Conservation (phyloP, 2,329 filamentous ascomycete genomes). For the Arthrobotrys entomopaga region DNA sequence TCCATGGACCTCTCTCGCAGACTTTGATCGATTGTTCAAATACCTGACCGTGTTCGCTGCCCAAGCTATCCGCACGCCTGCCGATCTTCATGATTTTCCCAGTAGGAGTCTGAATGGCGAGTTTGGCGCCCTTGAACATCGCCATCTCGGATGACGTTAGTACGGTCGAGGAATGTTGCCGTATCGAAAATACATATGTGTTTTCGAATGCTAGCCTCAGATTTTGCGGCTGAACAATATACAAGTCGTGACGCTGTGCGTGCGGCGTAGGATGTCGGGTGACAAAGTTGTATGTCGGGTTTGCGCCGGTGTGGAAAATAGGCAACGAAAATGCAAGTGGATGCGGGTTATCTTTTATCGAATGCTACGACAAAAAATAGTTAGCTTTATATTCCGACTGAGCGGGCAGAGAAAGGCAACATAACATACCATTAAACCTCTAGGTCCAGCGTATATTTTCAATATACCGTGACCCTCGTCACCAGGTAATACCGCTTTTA, state of each 20-base stretch:
- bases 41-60: constrained; percentile 67
- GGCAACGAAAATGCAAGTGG: constrained; percentile 89
- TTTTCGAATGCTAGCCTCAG: constrained; percentile 89
- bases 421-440: constrained; percentile 78
- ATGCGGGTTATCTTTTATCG: constrained; percentile 94
- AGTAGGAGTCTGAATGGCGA: constrained; percentile 91
- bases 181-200: constrained; percentile 95
- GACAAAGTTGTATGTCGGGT: constrained; percentile 93
- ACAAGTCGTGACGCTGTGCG: constrained; percentile 95
- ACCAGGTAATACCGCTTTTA: constrained; percentile 90
- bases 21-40: constrained; percentile 95
- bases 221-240: constrained; percentile 96
- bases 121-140: constrained; percentile 81
- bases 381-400: constrained; percentile 33
- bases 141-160: constrained; percentile 60
- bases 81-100: constrained; percentile 93
- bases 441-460: constrained; percentile 92
- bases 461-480: constrained; percentile 89
- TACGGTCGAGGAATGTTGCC: constrained; percentile 82
- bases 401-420: not conserved
- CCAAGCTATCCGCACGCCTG: constrained; percentile 76
- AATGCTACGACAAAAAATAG: constrained; percentile 67
- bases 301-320: constrained; percentile 87
- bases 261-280: constrained; percentile 94
- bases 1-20: constrained; percentile 81